A percentile compares a stretch with the other conserved stretches of the same genome.
These are phyloP conservation scores for Ampelomyces quisqualis DNA, from an alignment of 2,329 filamentous ascomycete genomes.

Conservation along the genomic window DNA sequence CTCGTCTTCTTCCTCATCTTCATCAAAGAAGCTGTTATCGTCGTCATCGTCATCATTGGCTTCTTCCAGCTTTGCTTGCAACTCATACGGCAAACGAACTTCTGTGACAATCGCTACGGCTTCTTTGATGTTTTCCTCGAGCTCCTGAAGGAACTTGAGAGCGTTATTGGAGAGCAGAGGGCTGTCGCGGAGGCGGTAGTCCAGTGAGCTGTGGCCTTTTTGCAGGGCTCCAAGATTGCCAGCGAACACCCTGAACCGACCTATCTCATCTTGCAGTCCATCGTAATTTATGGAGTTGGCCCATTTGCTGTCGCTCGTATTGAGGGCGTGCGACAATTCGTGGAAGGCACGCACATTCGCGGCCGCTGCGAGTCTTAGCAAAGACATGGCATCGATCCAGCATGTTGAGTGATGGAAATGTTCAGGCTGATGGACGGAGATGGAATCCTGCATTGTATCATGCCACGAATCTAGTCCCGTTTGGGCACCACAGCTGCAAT, in stretches of 20 bases:
- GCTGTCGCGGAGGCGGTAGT: constrained; percentile 42
- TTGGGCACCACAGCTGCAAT: no score
- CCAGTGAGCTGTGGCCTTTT: constrained; percentile 41
- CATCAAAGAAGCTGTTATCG: constrained; percentile 30
- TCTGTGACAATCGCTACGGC: constrained; percentile 32
- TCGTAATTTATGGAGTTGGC: constrained; percentile 25
- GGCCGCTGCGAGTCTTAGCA: constrained; percentile 34
- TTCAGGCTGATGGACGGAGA: constrained; percentile 3
- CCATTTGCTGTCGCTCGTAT: constrained; percentile 13
- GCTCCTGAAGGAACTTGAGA: constrained; percentile 38
- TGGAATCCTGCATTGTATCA: constrained; percentile 3
- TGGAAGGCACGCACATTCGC: constrained; percentile 36
- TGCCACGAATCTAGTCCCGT: constrained; percentile 6
- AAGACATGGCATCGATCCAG: constrained; percentile 13
- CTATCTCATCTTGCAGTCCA: constrained; percentile 39
- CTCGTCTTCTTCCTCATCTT: constrained; percentile 32
- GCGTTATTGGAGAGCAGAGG: constrained; percentile 37
- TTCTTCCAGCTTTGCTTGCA: constrained; percentile 21
- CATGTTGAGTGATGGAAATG: constrained; percentile 14
- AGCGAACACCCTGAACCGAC: constrained; percentile 41
- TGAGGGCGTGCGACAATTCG: constrained; percentile 22
- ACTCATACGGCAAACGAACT: constrained; percentile 37
- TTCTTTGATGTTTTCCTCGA: constrained; percentile 32
- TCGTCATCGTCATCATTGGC: constrained; percentile 20
- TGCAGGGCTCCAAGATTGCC: constrained; percentile 41